Conservation (phyloP, 169 alveolate species). For the Toxoplasma gondii region DNA sequence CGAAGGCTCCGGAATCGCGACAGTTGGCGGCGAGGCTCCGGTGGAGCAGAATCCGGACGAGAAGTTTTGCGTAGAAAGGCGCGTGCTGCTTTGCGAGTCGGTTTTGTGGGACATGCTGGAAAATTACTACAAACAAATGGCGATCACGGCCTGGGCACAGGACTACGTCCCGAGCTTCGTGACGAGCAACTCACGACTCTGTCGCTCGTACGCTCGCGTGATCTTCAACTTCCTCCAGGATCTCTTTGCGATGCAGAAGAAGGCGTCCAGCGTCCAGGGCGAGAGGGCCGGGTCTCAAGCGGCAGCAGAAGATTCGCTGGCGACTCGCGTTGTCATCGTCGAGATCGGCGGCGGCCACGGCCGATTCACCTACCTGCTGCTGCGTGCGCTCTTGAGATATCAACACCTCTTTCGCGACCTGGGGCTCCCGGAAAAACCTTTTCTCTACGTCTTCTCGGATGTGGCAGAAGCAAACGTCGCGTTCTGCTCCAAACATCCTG, state of each 20-base stretch:
- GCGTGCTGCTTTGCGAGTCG: conserved; percentile 78
- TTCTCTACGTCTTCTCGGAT: conserved; percentile 84
- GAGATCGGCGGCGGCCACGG: conserved; percentile 88
- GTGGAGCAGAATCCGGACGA: conserved; percentile 81
- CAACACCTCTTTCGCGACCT: conserved; percentile 71
- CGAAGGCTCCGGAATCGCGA: conserved; percentile 60
- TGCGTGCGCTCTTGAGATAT: conserved; percentile 79
- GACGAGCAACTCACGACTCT: conserved; percentile 82
- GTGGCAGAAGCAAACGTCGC: conserved; percentile 79
- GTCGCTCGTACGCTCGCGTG: conserved; percentile 82
- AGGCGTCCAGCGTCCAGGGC: neutral
- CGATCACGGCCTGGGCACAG: conserved; percentile 86
- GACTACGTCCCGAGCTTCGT: conserved; percentile 85
- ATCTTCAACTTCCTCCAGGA: conserved; percentile 81
- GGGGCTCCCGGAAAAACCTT: conserved; percentile 81
- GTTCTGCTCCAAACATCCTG: conserved; percentile 76
- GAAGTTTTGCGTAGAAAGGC: conserved; percentile 77
- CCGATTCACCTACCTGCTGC: conserved; percentile 79
- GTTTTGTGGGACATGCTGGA: conserved; percentile 81
- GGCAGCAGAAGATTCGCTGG: neutral
- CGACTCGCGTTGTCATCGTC: conserved; percentile 72
- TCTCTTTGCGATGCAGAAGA: conserved; percentile 66
- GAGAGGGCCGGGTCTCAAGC: neutral
- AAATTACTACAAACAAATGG: conserved; percentile 77
- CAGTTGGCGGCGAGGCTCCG: conserved; percentile 82